These are phyloP conservation scores for rapeseed (Brassica napus) DNA, from an alignment of 345 rosid species.

Conservation along the genomic window DNA sequence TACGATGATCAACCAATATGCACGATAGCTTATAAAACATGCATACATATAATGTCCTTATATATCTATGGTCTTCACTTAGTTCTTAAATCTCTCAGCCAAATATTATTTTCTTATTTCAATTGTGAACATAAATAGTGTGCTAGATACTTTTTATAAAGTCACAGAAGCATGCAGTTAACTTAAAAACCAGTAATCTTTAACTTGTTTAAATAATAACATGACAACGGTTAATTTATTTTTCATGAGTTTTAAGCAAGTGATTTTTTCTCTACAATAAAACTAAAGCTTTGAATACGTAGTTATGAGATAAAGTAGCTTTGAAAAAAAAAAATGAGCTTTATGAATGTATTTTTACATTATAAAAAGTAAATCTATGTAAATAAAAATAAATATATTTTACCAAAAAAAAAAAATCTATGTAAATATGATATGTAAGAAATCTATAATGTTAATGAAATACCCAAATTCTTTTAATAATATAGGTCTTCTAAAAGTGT, in stretches of 20 bases:
- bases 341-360: neutral
- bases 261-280: neutral
- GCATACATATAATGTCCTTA: neutral
- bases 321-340: neutral
- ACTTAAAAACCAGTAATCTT: neutral
- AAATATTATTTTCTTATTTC: neutral
- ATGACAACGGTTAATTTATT: neutral
- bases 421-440: neutral
- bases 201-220: neutral
- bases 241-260: neutral
- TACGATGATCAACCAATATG: neutral
- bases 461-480: neutral
- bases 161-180: neutral
- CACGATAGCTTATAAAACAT: neutral
- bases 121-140: neutral
- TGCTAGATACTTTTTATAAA: neutral
- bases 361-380: neutral
- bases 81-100: neutral
- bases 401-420: no score
- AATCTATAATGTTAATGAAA: neutral
- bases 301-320: neutral
- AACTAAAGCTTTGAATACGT: neutral
- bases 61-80: neutral
- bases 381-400: no score
- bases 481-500: neutral